A percentile compares a stretch with the other conserved stretches of the same genome.
These are phyloP conservation scores for Arbutus unedo DNA, from an alignment of 148 eudicot genomes.

Conservation along the genomic window DNA sequence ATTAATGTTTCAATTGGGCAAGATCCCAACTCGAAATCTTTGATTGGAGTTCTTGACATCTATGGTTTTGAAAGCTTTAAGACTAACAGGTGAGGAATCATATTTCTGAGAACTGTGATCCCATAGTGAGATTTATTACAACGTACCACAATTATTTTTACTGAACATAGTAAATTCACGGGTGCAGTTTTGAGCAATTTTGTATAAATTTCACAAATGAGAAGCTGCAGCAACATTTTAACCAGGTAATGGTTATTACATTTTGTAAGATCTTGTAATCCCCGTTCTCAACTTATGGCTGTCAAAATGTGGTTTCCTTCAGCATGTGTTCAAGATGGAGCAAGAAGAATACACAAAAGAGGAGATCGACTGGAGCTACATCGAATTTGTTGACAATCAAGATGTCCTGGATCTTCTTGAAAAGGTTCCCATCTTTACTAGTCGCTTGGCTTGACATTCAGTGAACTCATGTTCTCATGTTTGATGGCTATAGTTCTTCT, in stretches of 20 bases:
- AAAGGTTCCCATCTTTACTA: conserved; percentile 47
- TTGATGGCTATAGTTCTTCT: neutral
- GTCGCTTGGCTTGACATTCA: conserved; percentile 5
- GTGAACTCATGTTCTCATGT: neutral
- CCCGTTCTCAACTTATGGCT: conserved; percentile 4
- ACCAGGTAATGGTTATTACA: conserved; percentile 57
- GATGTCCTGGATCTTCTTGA: conserved; percentile 98
- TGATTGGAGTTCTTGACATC: conserved; percentile 98
- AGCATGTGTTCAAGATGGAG: conserved; percentile 98
- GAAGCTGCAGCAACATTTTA: conserved; percentile 97
- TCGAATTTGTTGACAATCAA: conserved; percentile 95
- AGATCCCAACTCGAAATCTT: conserved; percentile 77
- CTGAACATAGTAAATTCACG: conserved; percentile 5
- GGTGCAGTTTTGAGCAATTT: conserved; percentile 95
- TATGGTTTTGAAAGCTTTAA: conserved; percentile 99
- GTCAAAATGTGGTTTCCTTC: conserved; percentile 33
- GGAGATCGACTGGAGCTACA: conserved; percentile 94
- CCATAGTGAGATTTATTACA: neutral
- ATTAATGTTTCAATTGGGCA: conserved; percentile 93
- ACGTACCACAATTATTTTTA: conserved; percentile 11
- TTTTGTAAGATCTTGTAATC: conserved; percentile 4
- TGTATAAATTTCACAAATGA: conserved; percentile 97
- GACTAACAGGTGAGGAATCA: conserved; percentile 62
- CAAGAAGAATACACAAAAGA: conserved; percentile 95
- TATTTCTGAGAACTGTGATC: neutral